Conservation (phyloP, 257 asterid species). For the Schizonepeta tenuifolia region DNA sequence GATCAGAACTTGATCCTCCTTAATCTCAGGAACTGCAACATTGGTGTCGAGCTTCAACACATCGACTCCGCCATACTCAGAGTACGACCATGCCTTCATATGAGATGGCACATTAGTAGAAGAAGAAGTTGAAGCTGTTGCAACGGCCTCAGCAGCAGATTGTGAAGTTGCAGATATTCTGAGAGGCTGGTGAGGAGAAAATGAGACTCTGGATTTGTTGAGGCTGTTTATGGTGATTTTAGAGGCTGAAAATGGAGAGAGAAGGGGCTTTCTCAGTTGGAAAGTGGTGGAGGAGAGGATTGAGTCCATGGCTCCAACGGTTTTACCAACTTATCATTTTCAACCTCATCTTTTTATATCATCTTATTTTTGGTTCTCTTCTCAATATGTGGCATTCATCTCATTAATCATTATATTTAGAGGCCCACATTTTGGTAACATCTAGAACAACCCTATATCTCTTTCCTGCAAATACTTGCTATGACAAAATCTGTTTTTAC, state of each 20-base stretch:
- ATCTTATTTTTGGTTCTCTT: background rate
- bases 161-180: constrained; percentile 60
- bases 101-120: constrained; percentile 55
- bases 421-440: constrained; percentile 27
- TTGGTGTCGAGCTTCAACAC: constrained; percentile 65
- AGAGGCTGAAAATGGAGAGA: constrained; percentile 40
- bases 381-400: constrained; percentile 32
- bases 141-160: constrained; percentile 52
- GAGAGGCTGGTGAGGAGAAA: constrained; percentile 27
- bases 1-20: constrained; percentile 79
- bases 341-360: constrained; percentile 23
- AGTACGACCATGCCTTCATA: constrained; percentile 87
- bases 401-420: background rate
- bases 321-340: constrained; percentile 23
- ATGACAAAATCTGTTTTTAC: background rate
- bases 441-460: constrained; percentile 36
- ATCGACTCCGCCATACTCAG: constrained; percentile 77
- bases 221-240: constrained; percentile 25
- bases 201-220: constrained; percentile 24
- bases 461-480: constrained; percentile 14
- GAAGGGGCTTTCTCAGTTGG: constrained; percentile 44
- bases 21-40: constrained; percentile 63
- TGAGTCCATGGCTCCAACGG: constrained; percentile 54
- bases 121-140: constrained; percentile 42
- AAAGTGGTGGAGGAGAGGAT: constrained; percentile 64